Percentiles rank a stretch among this genome's conserved stretches.
Conservation (phyloP, 1,284 basidiomycete genomes). For the Coniferiporia sulphurascens region DNA sequence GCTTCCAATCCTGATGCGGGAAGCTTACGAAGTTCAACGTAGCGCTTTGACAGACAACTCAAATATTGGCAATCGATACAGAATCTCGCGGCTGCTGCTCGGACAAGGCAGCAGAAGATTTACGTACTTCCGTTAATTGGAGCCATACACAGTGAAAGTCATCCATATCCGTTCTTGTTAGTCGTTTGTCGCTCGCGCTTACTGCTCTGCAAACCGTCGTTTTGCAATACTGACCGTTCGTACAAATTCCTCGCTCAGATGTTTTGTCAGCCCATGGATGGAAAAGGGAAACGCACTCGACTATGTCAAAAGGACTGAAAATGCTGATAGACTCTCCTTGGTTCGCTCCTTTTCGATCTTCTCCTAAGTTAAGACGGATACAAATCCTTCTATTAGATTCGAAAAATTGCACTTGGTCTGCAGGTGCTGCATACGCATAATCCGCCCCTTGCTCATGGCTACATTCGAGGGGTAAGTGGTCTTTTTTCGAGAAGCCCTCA, state of each 20-base stretch:
- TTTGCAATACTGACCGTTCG: too few species aligned
- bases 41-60: constrained; percentile 49
- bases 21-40: neutral
- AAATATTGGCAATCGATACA: constrained; percentile 45
- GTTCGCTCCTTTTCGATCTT: neutral
- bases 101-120: constrained; percentile 28
- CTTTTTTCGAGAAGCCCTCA: too few species aligned
- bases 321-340: neutral
- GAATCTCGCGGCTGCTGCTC: constrained; percentile 40
- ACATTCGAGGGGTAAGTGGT: constrained; percentile 22
- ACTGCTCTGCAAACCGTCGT: neutral
- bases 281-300: constrained; percentile 44
- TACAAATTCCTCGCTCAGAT: constrained; percentile 20
- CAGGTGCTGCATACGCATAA: constrained; percentile 26
- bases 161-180: neutral
- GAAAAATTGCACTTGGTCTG: neutral
- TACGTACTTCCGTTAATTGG: constrained; percentile 53
- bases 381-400: constrained; percentile 15
- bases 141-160: constrained; percentile 30
- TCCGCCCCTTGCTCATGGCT: constrained; percentile 48
- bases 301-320: constrained; percentile 34
- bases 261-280: constrained; percentile 52
- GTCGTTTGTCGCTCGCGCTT: neutral
- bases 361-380: neutral
- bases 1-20: too few species aligned